Base-by-base conservation (phyloP, 345 rosid species). In the Psidium guajava region DNA sequence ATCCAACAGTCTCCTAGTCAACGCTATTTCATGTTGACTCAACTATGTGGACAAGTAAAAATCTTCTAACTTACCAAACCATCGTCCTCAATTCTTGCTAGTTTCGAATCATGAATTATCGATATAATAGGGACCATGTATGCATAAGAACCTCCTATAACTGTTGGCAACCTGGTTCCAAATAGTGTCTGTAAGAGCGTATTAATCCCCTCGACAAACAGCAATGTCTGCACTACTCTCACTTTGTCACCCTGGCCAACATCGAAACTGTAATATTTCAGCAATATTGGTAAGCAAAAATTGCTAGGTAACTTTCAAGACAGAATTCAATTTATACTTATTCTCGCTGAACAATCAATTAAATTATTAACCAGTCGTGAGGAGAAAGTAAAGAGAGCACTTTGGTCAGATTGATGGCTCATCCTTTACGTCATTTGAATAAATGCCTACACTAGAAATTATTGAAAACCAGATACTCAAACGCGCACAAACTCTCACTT, bases 91-190 rank as follows among this genome's bases (percentile, higher is more conserved):
- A 97, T 97, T 22, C 92, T 91, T 86, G 87, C 87, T 87, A 97
- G 89, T 6, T 96, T 91, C 81, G 99, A 91, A 90, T 97, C 99
- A 27, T 90, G 95, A 88, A 96, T 94, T 84, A 97, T 97, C 22
- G 99, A 97, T 51, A 96, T 92, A 77, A 96, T 95, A 1, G 99
- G 99, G 87, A 97, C 98, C 98, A 97, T 96, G 91, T 93, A 96
- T 2, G 99, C 98, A 77, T 96, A 97, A 82, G 99, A 97, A 53
- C 99, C 99, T 50, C 99, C 99, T 25, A 97, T 92, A 81, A 97
- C 99, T 28, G 99, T 93, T 1, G 99, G 99, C 32, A 97, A 90
- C 42, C 99, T 91, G 15, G 99, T 95, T 80, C 99, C 99, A 86
- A 97, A 97, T 86, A 97, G 86, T 13, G 99, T 95, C 86, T 97